These are phyloP conservation scores for Diaporthe ampelina DNA, from an alignment of 2,329 filamentous ascomycete genomes.

Conservation along the genomic window DNA sequence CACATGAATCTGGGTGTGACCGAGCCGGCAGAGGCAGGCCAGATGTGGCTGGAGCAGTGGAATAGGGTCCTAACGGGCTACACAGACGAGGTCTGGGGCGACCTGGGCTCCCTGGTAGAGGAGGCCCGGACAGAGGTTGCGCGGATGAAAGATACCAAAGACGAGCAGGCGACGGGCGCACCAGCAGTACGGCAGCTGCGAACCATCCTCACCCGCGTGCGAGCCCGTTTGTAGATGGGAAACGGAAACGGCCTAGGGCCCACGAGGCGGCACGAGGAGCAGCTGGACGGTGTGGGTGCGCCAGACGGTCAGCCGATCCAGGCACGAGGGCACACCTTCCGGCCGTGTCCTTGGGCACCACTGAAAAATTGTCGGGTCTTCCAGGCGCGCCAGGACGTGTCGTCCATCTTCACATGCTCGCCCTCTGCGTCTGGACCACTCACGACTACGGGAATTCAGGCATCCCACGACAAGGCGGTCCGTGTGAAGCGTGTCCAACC, in stretches of 20 bases:
- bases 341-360: not conserved
- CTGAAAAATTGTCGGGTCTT: not conserved
- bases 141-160: slow-evolving; percentile 50
- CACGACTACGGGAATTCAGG: not conserved
- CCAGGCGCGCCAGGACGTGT: not conserved
- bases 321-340: slow-evolving; percentile 25
- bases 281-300: not conserved
- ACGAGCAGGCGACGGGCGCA: slow-evolving; percentile 47
- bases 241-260: slow-evolving; percentile 23
- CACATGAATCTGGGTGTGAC: slow-evolving; percentile 55
- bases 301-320: slow-evolving; percentile 17
- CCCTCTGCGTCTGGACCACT: not conserved
- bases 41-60: slow-evolving; percentile 69
- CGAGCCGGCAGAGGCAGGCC: slow-evolving; percentile 55
- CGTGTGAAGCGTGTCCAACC: not conserved
- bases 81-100: slow-evolving; percentile 78
- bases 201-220: slow-evolving; percentile 57
- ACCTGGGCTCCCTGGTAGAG: slow-evolving; percentile 67
- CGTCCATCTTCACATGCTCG: slow-evolving; percentile 29
- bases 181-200: slow-evolving; percentile 55
- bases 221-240: slow-evolving; percentile 45
- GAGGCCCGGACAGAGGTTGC: slow-evolving; percentile 70
- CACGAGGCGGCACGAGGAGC: slow-evolving; percentile 35
- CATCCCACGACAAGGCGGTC: not conserved
- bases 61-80: slow-evolving; percentile 68